Evolutionary conservation across 2,329 filamentous ascomycete species (phyloP).

Genomic region (Hypoxylon sp.): DNA sequence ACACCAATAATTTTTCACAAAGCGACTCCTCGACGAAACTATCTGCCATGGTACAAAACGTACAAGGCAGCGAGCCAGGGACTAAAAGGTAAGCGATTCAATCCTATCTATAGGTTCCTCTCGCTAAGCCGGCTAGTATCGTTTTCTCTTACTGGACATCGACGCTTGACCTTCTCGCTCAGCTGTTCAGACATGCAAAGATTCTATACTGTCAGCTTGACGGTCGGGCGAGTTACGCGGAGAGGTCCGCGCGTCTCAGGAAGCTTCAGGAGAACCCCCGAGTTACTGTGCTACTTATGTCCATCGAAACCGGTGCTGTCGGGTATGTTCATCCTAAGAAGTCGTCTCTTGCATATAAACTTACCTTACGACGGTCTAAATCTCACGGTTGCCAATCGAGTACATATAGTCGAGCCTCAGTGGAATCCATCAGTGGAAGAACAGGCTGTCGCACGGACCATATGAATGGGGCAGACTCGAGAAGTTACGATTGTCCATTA

Average conservation of each 20-base stretch:
- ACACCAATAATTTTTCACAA: too few relatives aligned
- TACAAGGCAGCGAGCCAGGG: neutral
- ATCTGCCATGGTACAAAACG: conserved; percentile 25
- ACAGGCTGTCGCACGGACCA: conserved; percentile 62
- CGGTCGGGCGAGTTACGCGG: conserved; percentile 25
- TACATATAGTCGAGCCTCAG: conserved; percentile 68
- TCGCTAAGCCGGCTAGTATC: conserved; percentile 17
- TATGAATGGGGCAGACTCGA: conserved; percentile 62
- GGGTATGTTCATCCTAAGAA: conserved; percentile 45
- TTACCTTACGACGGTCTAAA: conserved; percentile 42
- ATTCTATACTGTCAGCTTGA: conserved; percentile 10
- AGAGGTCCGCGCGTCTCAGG: conserved; percentile 48
- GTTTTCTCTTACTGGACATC: conserved; percentile 40
- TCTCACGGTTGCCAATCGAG: conserved; percentile 60
- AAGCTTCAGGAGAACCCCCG: conserved; percentile 27
- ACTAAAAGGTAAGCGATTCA: conserved; percentile 15
- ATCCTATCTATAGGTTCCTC: neutral
- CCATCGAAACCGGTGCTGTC: conserved; percentile 53
- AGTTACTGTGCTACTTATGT: conserved; percentile 52
- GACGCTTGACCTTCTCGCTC: conserved; percentile 30
- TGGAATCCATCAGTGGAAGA: conserved; percentile 63
- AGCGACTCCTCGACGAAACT: conserved; percentile 25
- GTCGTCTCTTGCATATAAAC: neutral
- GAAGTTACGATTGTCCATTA: conserved; percentile 63
- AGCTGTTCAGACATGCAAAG: conserved; percentile 1